Percentiles rank a stretch among this genome's conserved stretches.
phyloP scores from a whole-genome alignment of 148 eudicot genomes.

The Vaccinium darrowii region DNA sequence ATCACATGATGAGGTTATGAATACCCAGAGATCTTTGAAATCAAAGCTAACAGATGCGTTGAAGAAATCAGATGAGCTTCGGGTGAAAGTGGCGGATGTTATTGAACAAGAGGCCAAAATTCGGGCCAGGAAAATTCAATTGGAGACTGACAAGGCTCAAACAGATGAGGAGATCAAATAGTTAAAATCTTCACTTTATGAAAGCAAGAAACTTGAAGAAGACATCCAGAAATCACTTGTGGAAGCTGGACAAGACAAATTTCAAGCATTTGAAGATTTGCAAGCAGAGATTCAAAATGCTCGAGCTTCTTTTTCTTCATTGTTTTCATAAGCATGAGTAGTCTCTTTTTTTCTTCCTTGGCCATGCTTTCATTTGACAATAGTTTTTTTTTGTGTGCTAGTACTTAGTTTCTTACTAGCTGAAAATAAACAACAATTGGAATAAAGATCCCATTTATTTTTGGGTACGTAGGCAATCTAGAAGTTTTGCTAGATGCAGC shows the following conservation, averaged over 20 bases:
- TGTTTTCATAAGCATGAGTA: neutral
- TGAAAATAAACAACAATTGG: too few relatives aligned
- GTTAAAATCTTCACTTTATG: neutral
- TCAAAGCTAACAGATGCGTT: neutral
- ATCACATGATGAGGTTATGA: neutral
- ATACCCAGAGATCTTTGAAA: neutral
- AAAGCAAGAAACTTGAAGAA: neutral
- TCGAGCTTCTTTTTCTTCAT: neutral
- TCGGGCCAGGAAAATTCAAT: neutral
- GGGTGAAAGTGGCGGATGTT: neutral
- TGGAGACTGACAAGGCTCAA: neutral
- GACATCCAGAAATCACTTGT: neutral
- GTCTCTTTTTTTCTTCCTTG: neutral
- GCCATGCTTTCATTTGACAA: too few relatives aligned
- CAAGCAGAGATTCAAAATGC: neutral
- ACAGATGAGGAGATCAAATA: neutral
- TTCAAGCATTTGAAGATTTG: neutral
- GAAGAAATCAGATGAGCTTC: neutral
- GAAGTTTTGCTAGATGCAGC: too few relatives aligned
- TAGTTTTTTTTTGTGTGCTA: too few relatives aligned
- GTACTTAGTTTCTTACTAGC: too few relatives aligned
- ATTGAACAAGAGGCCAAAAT: neutral
- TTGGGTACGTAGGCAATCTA: neutral
- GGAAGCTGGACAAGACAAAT: neutral
- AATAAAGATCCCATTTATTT: too few relatives aligned